Conservation (phyloP, 2,329 filamentous ascomycete species). For the Thyridium curvatum region DNA sequence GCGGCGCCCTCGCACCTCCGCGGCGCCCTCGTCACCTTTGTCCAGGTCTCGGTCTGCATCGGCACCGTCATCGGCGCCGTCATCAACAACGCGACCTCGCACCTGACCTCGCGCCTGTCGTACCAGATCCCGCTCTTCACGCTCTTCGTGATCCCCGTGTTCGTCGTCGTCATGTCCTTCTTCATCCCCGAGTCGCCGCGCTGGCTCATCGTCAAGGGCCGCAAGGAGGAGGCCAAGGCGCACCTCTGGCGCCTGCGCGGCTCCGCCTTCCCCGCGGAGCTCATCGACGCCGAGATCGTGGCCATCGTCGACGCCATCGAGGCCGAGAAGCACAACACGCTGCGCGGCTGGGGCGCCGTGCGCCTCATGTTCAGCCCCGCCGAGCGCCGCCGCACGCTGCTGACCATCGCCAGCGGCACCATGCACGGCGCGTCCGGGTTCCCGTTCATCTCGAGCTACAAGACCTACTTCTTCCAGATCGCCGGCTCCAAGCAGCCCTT, state of each 20-base stretch:
- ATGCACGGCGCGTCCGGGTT: slow-evolving; percentile 6
- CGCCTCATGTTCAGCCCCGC: slow-evolving; percentile 5
- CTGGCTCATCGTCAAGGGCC: slow-evolving; percentile 36
- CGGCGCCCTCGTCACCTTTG: slow-evolving; percentile 6
- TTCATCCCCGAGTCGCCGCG: slow-evolving; percentile 47
- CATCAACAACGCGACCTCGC: slow-evolving; percentile 6
- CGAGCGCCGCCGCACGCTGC: slow-evolving; percentile 7
- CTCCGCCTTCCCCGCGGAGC: slow-evolving; percentile 2
- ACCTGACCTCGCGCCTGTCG: slow-evolving; percentile 1
- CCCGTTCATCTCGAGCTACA: slow-evolving; percentile 7
- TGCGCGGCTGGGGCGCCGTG: slow-evolving; percentile 4
- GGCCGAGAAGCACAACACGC: slow-evolving; percentile 5
- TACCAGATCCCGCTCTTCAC: slow-evolving; percentile 3
- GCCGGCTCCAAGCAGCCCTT: slow-evolving; percentile 6
- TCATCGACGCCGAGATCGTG: slow-evolving; percentile 2
- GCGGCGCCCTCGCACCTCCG: slow-evolving; percentile 5
- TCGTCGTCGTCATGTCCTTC: slow-evolving; percentile 50
- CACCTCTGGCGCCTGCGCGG: slow-evolving; percentile 2
- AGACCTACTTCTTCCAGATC: slow-evolving; percentile 8
- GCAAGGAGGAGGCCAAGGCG: slow-evolving; percentile 33
- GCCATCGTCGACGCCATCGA: slow-evolving; percentile 5
- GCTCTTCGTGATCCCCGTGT: slow-evolving; percentile 29
- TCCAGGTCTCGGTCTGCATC: slow-evolving; percentile 6
- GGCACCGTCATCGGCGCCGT: slow-evolving; percentile 7
- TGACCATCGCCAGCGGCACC: slow-evolving; percentile 4